phyloP scores from a whole-genome alignment of 2,329 filamentous ascomycete species.

The Trichoderma gracile region DNA sequence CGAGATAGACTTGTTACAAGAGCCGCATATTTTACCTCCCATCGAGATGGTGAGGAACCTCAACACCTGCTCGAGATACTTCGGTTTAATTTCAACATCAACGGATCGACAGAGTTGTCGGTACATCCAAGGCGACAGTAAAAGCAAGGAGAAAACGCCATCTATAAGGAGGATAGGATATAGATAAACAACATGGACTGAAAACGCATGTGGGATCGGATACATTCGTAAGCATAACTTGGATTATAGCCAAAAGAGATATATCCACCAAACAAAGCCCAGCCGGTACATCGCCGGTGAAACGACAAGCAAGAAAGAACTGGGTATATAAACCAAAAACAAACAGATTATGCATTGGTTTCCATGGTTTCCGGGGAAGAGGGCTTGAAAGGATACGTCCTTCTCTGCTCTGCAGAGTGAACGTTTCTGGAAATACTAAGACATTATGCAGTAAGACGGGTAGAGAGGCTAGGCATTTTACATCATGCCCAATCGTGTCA shows the following conservation, averaged over 20 bases:
- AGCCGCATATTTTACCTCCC: background rate
- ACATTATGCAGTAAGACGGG: background rate
- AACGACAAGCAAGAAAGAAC: background rate
- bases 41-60: background rate
- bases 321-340: conserved; percentile 24
- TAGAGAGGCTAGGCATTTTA: conserved; percentile 32
- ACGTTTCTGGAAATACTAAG: conserved; percentile 8
- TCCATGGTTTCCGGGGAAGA: conserved; percentile 2
- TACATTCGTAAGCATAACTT: conserved; percentile 24
- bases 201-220: conserved; percentile 18
- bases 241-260: conserved; percentile 19
- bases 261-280: conserved; percentile 25
- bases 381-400: background rate
- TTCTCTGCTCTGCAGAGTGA: conserved; percentile 17
- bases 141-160: conserved; percentile 13
- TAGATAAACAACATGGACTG: conserved; percentile 19
- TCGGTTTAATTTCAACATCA: background rate
- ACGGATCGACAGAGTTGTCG: conserved; percentile 3
- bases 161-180: conserved; percentile 22
- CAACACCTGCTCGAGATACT: too few species aligned
- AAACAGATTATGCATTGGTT: conserved; percentile 16
- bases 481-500: conserved; percentile 62
- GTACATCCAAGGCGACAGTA: background rate
- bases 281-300: conserved; percentile 22
- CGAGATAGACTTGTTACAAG: background rate